Base-by-base conservation (phyloP, 1,139 yeast species). In the Magnusiomyces clavatus region DNA sequence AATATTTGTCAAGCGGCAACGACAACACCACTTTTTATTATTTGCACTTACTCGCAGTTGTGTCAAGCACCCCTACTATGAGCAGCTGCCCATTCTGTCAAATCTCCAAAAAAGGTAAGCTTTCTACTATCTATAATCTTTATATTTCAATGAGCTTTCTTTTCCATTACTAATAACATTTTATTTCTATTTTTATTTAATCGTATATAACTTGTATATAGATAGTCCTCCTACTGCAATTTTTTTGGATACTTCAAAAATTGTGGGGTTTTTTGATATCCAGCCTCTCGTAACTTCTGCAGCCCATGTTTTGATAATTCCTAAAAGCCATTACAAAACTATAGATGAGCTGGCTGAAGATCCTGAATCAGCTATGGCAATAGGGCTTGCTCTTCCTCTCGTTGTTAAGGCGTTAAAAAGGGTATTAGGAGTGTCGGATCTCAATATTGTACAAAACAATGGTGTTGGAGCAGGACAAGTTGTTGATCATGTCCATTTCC, bases 401-500 rank as follows among this genome's bases (percentile, higher is more conserved):
- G 73, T 87, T 60, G 81, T 88, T 55, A 75, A 75, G 8, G 48
- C 48, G 2, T 20, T 36, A n/a, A 35, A n/a, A 36, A 12, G 14
- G 10, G 34, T 37, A 16, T 6, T 44, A 14, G 10, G 14, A 4
- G 83, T 86, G 29, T 75, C 74, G 40, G 94, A 94, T 31, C 87
- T 86, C 74, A 88, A 88, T 64, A 68, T 88, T 24, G 74, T 88
- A 56, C 96, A 88, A 67, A 88, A 88, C 72, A 88, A 88, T 60
- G 96, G 96, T 36, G 71, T 82, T 60, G 80, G 84, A 57, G 96
- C 96, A 12, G 96, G 89, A 62, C 96, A 88, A 67, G 82, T 76
- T 49, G 95, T 88, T 51, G 89, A 82, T 63, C 96, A 88, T 66
- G 96, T 87, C 51, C 96, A 88, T 66, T 87, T 87, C 79, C 96